A percentile compares a stretch with the other conserved stretches of the same genome.
Evolutionary conservation across 805 yeast species (phyloP).

Genomic region (Yamadazyma nakazawae): DNA sequence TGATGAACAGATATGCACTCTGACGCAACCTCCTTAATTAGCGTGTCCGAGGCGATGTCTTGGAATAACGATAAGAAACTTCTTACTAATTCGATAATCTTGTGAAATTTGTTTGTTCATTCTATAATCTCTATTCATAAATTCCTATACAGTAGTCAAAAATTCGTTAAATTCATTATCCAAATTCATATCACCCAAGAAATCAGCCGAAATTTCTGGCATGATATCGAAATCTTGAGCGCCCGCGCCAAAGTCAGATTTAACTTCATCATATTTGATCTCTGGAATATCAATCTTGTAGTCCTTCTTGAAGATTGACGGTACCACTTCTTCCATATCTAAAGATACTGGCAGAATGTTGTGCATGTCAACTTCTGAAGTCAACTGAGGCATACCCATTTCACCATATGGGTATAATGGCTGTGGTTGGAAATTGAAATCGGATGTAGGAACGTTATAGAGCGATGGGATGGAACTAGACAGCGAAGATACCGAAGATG

Average conservation of each 20-base stretch:
- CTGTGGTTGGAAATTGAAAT: conserved; percentile 1
- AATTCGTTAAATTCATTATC: conserved; percentile 13
- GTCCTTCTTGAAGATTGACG: conserved; percentile 7
- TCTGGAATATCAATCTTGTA: conserved; percentile 8
- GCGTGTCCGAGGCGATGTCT: too few relatives aligned
- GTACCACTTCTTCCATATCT: conserved; percentile 8
- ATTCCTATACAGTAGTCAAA: conserved; percentile 12
- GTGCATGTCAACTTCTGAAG: neutral
- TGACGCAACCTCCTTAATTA: too few relatives aligned
- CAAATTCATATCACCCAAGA: conserved; percentile 4
- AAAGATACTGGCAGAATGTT: conserved; percentile 4
- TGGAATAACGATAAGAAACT: too few relatives aligned
- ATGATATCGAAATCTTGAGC: neutral
- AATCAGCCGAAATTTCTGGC: neutral
- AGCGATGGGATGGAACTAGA: neutral
- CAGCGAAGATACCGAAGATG: neutral
- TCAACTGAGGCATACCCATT: neutral
- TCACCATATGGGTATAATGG: neutral
- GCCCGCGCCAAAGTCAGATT: neutral
- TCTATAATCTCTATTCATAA: neutral
- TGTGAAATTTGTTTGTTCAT: neutral
- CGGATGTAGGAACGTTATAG: neutral
- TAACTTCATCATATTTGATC: neutral
- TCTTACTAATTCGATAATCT: too few relatives aligned
- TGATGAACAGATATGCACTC: too few relatives aligned